Evolutionary conservation across 495 filamentous ascomycete genomes (phyloP), one percentile per base, ranked within the genome.

Genomic region (Aspergillus cristatus): DNA sequence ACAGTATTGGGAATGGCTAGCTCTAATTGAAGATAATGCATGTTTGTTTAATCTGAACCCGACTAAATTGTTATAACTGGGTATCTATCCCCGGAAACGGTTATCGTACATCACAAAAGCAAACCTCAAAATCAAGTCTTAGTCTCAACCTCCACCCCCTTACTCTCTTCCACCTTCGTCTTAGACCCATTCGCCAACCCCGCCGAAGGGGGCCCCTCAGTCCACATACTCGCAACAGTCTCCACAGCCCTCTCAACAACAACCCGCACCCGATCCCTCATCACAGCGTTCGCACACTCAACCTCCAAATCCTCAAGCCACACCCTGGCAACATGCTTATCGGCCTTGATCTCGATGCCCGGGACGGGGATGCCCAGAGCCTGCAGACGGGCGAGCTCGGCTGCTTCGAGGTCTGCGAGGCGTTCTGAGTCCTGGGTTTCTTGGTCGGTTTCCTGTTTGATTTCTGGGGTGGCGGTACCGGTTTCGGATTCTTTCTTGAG

Each of bases 221-320:
- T 51, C 78, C 78, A 81, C 46, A 96, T 64, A 20, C 83, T 84
- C 37, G 85, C 84, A 3, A 88, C 81, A 12, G 85, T 84, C 67
- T 95, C 91, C n/a, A 93, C 78, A 2, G 84, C 87, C 46, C 91
- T 66, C 56, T 97, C 91, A 18, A 96, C 84, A 14, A 97, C 86
- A 2, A 84, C 84, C 46, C 81, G 74, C 6, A 98, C 82, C 32
- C 91, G 65, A 53, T 93, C 85, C 40, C 72, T 72, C 53, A 93
- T 68, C 33, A 84, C 74, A 46, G 73, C 63, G 45, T 81, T 84
- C 18, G 58, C 63, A 57, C 88, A 89, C 57, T 97, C 93, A 0
- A 98, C 85, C 47, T 90, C 85, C 32, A 97, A 55, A 32, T 79
- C 75, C 68, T 97, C 90, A 20, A 98, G 70, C 88, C 86, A 96